Evolutionary conservation across 73 alveolate genomes (phyloP).

Genomic region (Breviolum minutum): DNA sequence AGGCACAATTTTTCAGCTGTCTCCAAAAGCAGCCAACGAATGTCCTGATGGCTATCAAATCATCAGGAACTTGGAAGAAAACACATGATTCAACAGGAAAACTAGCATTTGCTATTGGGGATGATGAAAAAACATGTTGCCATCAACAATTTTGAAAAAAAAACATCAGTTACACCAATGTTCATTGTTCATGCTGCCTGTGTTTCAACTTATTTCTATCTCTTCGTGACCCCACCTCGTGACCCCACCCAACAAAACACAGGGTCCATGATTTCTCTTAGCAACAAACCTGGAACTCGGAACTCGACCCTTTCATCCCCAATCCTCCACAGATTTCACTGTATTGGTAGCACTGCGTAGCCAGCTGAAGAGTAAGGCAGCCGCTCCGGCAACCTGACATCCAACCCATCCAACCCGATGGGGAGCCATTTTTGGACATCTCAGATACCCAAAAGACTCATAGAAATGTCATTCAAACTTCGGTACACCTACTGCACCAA

Average conservation of each 20-base stretch:
- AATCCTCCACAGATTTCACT: conserved; percentile 71
- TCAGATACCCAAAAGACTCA: not conserved
- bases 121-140: too few relatives aligned
- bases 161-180: too few relatives aligned
- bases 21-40: conserved; percentile 50
- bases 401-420: not conserved
- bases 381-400: conserved; percentile 74
- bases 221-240: too few relatives aligned
- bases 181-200: too few relatives aligned
- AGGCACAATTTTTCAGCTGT: conserved; percentile 24
- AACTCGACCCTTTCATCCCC: not conserved
- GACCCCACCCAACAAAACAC: too few relatives aligned
- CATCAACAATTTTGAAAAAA: too few relatives aligned
- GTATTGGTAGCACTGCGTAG: conserved; percentile 68
- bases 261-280: too few relatives aligned
- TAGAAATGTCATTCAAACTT: not conserved
- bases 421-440: not conserved
- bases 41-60: conserved; percentile 22
- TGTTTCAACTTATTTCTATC: too few relatives aligned
- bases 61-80: not conserved
- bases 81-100: too few relatives aligned
- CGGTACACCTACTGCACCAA: not conserved
- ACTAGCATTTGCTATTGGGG: too few relatives aligned
- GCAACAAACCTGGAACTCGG: too few relatives aligned
- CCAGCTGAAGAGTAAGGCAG: conserved; percentile 80